Base-by-base conservation (phyloP, 2,329 filamentous ascomycete species). In the Pseudogymnoascus sp. region DNA sequence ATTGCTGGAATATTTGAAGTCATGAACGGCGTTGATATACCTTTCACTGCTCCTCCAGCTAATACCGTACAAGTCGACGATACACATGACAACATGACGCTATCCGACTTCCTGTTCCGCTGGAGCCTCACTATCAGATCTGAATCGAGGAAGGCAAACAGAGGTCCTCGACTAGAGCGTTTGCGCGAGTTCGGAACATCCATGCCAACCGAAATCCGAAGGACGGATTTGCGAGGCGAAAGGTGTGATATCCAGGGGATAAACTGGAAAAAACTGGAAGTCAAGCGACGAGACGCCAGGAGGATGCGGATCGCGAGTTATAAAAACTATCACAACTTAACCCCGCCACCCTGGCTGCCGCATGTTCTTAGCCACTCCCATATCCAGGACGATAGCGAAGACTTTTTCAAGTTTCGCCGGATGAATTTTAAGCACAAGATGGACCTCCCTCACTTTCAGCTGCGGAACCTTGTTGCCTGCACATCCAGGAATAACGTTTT, bases 361-460 rank as follows among this genome's bases (percentile, higher is more conserved):
- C 21, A 31, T 16, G 4, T 62, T 16, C 36, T 48, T 28, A 62
- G 68, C 68, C 25, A 6, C 63, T 8, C 65, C 48, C 28, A 61
- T 70, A 62, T 16, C 21, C 1, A 61, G 60, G 34, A 61, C 39
- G 68, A 75, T 54, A 61, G 68, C 14, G 71, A 75, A 36, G 70
- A 73, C 60, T 87, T 81, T 71, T 87, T 87, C 70, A 79, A 79
- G 61, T 89, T 87, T 70, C 79, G 78, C 43, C 79, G 77, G 41
- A 85, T 86, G 79, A 78, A 83, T 66, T 77, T 87, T 45, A 78
- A 80, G 54, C 77, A 77, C 19, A 77, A 85, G 61, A 77, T 85
- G 23, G 77, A 80, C 66, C 73, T 88, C 16, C 77, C 83, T n/a
- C 86, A 89, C 73, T 89, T 88, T 66, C 86, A 89, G 71, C 77